Conservation (phyloP, 78 protist species). For the Blattamonas nauphoetae region DNA sequence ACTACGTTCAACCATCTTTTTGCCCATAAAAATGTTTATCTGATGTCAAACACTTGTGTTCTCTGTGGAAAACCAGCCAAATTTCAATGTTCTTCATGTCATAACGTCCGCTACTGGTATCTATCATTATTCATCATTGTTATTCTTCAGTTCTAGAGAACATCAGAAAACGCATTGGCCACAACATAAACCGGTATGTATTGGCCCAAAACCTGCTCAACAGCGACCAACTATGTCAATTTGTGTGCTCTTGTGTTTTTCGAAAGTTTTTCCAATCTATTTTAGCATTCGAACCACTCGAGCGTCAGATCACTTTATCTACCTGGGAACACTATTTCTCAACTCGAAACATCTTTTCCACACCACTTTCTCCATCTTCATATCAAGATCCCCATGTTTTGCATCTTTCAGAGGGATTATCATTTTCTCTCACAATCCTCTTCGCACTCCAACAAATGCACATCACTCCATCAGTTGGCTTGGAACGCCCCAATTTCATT, state of each 20-base stretch:
- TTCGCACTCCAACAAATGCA: neutral
- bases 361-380: neutral
- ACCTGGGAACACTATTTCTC: neutral
- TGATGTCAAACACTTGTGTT: neutral
- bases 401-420: neutral
- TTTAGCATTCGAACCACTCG: neutral
- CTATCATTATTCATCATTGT: neutral
- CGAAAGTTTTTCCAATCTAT: neutral
- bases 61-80: neutral
- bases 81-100: neutral
- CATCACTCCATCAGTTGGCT: neutral
- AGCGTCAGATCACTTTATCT: neutral
- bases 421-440: neutral
- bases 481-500: neutral
- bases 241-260: neutral
- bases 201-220: neutral
- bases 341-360: neutral
- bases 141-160: neutral
- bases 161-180: neutral
- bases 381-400: neutral
- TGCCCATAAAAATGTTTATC: too few species aligned
- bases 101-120: neutral
- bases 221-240: neutral
- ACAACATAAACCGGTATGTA: neutral
- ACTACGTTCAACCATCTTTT: too few species aligned